Percentiles rank a stretch among this genome's conserved stretches.
Evolutionary conservation across 257 asterid genomes (phyloP).

Genomic region (Thymus quinquecostatus): DNA sequence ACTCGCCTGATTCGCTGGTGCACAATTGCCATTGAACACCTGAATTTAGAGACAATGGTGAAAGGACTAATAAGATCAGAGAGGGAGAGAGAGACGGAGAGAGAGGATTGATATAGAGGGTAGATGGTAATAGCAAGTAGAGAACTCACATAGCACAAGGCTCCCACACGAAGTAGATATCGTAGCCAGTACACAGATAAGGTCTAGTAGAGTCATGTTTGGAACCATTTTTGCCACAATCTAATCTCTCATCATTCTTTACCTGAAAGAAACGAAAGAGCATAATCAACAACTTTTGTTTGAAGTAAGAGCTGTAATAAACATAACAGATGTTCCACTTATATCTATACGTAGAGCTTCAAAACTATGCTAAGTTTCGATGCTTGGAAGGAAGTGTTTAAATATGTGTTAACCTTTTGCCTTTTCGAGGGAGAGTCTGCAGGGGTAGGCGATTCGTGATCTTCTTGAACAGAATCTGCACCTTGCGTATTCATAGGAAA

Average conservation of each 20-base stretch:
- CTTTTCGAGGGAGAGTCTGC: constrained; percentile 54
- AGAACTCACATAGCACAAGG: constrained; percentile 81
- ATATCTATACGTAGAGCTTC: background rate
- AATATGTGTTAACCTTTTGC: constrained; percentile 49
- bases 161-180: constrained; percentile 95
- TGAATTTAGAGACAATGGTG: constrained; percentile 19
- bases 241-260: constrained; percentile 39
- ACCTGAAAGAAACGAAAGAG: constrained; percentile 40
- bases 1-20: constrained; percentile 90
- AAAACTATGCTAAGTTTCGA: background rate
- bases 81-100: background rate
- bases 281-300: background rate
- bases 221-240: constrained; percentile 29
- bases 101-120: background rate
- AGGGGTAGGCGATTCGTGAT: constrained; percentile 37
- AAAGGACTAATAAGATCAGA: background rate
- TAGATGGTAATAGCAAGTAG: background rate
- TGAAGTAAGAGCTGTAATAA: no score
- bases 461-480: constrained; percentile 42
- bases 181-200: constrained; percentile 93
- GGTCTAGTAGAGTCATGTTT: constrained; percentile 55
- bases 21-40: constrained; percentile 98
- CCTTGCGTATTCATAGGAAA: constrained; percentile 47
- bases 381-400: constrained; percentile 21
- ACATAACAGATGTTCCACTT: no score